Evolutionary conservation across 2,329 filamentous ascomycete genomes (phyloP).

Genomic region (Ilyonectria destructans): DNA sequence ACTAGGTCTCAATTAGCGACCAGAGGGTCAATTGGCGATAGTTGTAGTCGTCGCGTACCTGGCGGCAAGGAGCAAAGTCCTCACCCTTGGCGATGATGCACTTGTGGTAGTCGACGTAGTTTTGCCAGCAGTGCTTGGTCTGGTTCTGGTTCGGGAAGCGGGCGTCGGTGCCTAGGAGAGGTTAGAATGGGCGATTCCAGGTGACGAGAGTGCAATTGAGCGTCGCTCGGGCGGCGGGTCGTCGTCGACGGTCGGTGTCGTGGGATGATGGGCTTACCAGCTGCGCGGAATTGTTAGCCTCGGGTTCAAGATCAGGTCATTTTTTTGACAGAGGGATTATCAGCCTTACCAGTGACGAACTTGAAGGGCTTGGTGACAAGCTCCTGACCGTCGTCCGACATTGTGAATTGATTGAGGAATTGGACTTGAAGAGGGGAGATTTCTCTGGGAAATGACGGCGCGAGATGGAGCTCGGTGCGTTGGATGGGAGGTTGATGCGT

Average conservation of each 20-base stretch:
- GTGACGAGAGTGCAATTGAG: slow-evolving; percentile 46
- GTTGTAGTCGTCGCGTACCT: slow-evolving; percentile 71
- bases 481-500: slow-evolving; percentile 55
- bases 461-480: slow-evolving; percentile 53
- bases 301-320: slow-evolving; percentile 56
- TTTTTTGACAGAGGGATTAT: slow-evolving; percentile 57
- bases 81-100: slow-evolving; percentile 99
- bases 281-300: slow-evolving; percentile 62
- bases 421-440: slow-evolving; percentile 44
- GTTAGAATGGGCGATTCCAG: slow-evolving; percentile 38
- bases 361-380: slow-evolving; percentile 98
- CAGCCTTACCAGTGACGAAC: slow-evolving; percentile 94
- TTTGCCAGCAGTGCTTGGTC: slow-evolving; percentile 99
- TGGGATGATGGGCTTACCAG: slow-evolving; percentile 59
- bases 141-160: slow-evolving; percentile 99
- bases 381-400: slow-evolving; percentile 86
- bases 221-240: slow-evolving; percentile 42
- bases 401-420: slow-evolving; percentile 69
- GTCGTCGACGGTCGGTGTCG: slow-evolving; percentile 38
- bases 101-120: slow-evolving; percentile 99
- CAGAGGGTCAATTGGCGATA: not conserved
- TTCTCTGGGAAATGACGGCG: slow-evolving; percentile 54
- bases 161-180: slow-evolving; percentile 88
- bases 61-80: slow-evolving; percentile 96
- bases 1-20: slow-evolving; percentile 69